phyloP scores from a whole-genome alignment of 108 stramenopile genomes.

The Nannochloropsis granulata region DNA sequence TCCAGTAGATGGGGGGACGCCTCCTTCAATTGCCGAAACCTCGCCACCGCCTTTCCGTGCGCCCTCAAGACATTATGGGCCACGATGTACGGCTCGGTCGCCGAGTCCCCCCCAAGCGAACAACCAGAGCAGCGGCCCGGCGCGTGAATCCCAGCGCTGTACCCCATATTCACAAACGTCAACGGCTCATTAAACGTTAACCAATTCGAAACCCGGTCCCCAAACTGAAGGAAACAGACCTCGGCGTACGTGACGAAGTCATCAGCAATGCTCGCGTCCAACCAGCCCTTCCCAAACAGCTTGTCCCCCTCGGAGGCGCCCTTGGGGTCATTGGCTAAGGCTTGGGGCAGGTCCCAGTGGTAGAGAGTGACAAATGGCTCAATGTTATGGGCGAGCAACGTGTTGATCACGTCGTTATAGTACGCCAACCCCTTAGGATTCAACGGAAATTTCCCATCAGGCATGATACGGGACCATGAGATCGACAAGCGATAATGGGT shows the following conservation, averaged over 20 bases:
- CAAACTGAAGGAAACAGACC: constrained; percentile 66
- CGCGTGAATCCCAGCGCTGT: constrained; percentile 56
- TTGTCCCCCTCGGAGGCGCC: constrained; percentile 2
- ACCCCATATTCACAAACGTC: constrained; percentile 64
- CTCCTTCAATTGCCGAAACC: constrained; percentile 43
- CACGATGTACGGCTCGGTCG: constrained; percentile 48
- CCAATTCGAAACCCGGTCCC: constrained; percentile 77
- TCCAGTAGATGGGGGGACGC: constrained; percentile 9
- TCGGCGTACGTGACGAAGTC: constrained; percentile 71
- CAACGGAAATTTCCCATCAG: constrained; percentile 46
- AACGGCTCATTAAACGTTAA: constrained; percentile 79
- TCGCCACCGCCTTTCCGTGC: constrained; percentile 55
- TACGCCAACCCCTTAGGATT: constrained; percentile 62
- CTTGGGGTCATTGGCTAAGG: constrained; percentile 57
- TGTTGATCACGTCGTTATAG: constrained; percentile 68
- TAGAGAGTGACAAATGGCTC: constrained; percentile 73
- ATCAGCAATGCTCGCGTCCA: constrained; percentile 28
- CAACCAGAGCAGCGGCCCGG: constrained; percentile 46
- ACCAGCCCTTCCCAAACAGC: constrained; percentile 31
- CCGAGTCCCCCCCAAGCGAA: constrained; percentile 27
- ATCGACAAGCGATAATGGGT: constrained; percentile 80
- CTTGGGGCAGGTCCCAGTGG: constrained; percentile 88
- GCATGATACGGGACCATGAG: constrained; percentile 72
- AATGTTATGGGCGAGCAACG: constrained; percentile 54
- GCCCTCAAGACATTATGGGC: constrained; percentile 62